A percentile compares a stretch with the other conserved stretches of the same genome.
Conservation (phyloP, 208 protist species). For the Leishmania turanica region DNA sequence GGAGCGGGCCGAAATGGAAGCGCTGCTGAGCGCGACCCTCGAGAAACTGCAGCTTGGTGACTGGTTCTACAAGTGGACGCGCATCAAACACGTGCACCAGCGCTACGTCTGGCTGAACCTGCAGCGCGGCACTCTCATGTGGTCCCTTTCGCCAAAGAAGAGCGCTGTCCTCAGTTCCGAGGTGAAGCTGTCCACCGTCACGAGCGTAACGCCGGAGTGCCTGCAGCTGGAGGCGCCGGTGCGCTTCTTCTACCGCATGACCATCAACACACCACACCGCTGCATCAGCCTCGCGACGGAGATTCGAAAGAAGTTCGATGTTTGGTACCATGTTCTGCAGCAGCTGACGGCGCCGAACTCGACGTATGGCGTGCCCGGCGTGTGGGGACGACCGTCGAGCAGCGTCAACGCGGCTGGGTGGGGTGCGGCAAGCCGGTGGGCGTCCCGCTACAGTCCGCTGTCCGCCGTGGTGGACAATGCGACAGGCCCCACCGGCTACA, state of each 20-base stretch:
- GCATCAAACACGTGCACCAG: constrained; percentile 52
- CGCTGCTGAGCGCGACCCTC: constrained; percentile 33
- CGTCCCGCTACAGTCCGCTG: constrained; percentile 57
- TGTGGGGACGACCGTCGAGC: constrained; percentile 52
- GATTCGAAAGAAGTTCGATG: constrained; percentile 74
- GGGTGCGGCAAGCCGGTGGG: constrained; percentile 46
- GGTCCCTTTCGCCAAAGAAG: constrained; percentile 44
- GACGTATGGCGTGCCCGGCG: constrained; percentile 32
- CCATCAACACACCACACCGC: constrained; percentile 45
- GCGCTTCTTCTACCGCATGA: constrained; percentile 67
- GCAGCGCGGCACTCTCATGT: constrained; percentile 56
- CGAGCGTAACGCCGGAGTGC: constrained; percentile 55
- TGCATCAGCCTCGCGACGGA: constrained; percentile 69
- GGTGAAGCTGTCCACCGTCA: constrained; percentile 52
- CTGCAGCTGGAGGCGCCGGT: constrained; percentile 47
- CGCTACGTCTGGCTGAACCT: constrained; percentile 83
- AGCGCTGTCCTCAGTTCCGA: constrained; percentile 47
- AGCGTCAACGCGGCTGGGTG: constrained; percentile 24
- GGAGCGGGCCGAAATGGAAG: constrained; percentile 29
- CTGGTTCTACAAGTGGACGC: constrained; percentile 87
- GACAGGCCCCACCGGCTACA: constrained; percentile 13
- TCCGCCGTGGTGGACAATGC: constrained; percentile 40
- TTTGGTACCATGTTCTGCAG: constrained; percentile 69
- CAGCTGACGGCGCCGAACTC: constrained; percentile 49
- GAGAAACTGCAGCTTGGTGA: constrained; percentile 60